Percentiles rank a stretch among this genome's conserved stretches.
These are phyloP conservation scores for Dalechampia spathulata DNA, from an alignment of 441 rosid genomes.

Conservation along the genomic window DNA sequence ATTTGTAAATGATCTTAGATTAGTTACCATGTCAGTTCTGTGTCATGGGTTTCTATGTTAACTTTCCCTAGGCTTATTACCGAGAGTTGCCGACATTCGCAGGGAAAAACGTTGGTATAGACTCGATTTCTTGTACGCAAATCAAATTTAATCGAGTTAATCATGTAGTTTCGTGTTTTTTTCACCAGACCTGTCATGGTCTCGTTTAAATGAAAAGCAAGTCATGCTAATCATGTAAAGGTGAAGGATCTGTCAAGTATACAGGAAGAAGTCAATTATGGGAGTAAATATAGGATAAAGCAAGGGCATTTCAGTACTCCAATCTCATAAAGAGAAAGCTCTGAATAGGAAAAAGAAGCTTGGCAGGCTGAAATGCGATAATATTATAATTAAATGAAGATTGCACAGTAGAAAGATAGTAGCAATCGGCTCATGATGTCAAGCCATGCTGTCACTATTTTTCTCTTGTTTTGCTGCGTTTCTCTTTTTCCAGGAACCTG, in stretches of 20 bases:
- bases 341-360: background rate
- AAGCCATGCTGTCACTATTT: slow-evolving; percentile 34
- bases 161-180: too few relatives aligned
- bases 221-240: slow-evolving; percentile 1
- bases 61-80: too few relatives aligned
- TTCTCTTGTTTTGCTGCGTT: slow-evolving; percentile 40
- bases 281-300: slow-evolving; percentile 16
- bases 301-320: slow-evolving; percentile 19
- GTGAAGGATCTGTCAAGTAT: slow-evolving; percentile 6
- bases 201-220: slow-evolving; percentile 11
- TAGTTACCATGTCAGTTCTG: too few relatives aligned
- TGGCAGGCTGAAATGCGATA: slow-evolving; percentile 13
- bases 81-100: too few relatives aligned
- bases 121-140: too few relatives aligned
- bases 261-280: slow-evolving; percentile 10
- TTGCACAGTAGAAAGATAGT: slow-evolving; percentile 31
- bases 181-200: slow-evolving; percentile 6
- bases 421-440: slow-evolving; percentile 34
- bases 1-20: too few relatives aligned
- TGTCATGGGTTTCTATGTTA: too few relatives aligned
- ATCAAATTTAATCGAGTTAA: too few relatives aligned
- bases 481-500: slow-evolving; percentile 35
- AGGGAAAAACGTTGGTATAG: too few relatives aligned
- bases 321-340: slow-evolving; percentile 16
- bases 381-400: slow-evolving; percentile 23